These are phyloP conservation scores for Blastobotrys chiropterorum DNA, from an alignment of 805 yeast genomes.

Conservation along the genomic window DNA sequence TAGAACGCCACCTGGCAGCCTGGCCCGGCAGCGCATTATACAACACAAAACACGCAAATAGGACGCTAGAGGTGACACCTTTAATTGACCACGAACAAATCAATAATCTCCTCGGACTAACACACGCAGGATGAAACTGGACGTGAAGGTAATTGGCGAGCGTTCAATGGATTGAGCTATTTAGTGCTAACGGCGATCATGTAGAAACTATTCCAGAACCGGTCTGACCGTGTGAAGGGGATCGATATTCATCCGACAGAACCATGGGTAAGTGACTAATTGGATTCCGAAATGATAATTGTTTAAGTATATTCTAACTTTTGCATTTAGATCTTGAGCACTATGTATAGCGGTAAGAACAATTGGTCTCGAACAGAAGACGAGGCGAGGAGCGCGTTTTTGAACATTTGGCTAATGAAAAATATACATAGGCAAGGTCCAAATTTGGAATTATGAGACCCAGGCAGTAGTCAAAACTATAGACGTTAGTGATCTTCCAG, in stretches of 20 bases:
- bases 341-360: background rate
- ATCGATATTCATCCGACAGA: constrained; percentile 97
- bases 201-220: constrained; percentile 75
- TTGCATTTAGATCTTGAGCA: background rate
- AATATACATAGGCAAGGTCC: constrained; percentile 61
- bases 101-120: background rate
- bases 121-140: constrained; percentile 41
- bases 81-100: background rate
- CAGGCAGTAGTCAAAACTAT: constrained; percentile 73
- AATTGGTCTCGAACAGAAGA: background rate
- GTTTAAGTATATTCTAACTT: too few species aligned
- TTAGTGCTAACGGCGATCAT: constrained; percentile 37
- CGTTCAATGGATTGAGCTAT: constrained; percentile 1
- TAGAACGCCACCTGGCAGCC: background rate
- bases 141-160: constrained; percentile 38
- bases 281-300: too few species aligned
- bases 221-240: constrained; percentile 96
- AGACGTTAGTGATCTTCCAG: constrained; percentile 94
- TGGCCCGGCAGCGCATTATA: too few species aligned
- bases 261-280: constrained; percentile 82
- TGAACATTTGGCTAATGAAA: too few species aligned
- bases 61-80: background rate
- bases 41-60: too few species aligned
- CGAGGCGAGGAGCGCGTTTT: background rate
- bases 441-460: constrained; percentile 92